phyloP scores from a whole-genome alignment of 2,329 filamentous ascomycete species.

The Talaromyces piceae region DNA sequence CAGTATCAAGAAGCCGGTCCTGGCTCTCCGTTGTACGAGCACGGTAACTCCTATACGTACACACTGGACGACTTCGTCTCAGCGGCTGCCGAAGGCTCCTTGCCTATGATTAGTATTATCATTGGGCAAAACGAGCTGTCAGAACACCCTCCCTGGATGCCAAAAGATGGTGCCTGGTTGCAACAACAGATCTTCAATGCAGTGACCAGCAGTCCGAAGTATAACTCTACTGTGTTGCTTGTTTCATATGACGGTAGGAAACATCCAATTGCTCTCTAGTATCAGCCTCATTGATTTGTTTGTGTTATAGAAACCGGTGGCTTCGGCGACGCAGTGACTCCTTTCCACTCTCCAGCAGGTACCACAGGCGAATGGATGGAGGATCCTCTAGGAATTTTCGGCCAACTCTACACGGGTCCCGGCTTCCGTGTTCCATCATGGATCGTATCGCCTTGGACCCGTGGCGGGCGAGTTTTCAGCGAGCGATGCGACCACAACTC shows the following conservation, averaged over 20 bases:
- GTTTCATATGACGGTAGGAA: conserved; percentile 33
- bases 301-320: conserved; percentile 43
- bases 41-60: conserved; percentile 39
- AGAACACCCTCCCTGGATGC: conserved; percentile 48
- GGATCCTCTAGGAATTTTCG: conserved; percentile 36
- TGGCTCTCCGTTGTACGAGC: conserved; percentile 37
- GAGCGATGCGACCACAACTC: conserved; percentile 51
- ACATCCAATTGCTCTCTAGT: not conserved
- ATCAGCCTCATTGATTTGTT: not conserved
- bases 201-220: conserved; percentile 44
- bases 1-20: conserved; percentile 43
- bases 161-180: conserved; percentile 49
- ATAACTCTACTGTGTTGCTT: conserved; percentile 39
- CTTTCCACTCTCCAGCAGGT: conserved; percentile 42
- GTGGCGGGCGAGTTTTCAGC: conserved; percentile 47
- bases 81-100: conserved; percentile 43
- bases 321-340: conserved; percentile 49
- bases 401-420: conserved; percentile 39
- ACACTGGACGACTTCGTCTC: conserved; percentile 45
- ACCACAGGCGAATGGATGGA: conserved; percentile 49
- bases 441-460: conserved; percentile 51
- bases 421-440: conserved; percentile 48
- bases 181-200: conserved; percentile 47
- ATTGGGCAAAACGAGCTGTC: conserved; percentile 45
- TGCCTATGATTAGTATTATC: conserved; percentile 47